Evolutionary conservation across 2,329 filamentous ascomycete species (phyloP).

Genomic region (Microascus cirrosus): DNA sequence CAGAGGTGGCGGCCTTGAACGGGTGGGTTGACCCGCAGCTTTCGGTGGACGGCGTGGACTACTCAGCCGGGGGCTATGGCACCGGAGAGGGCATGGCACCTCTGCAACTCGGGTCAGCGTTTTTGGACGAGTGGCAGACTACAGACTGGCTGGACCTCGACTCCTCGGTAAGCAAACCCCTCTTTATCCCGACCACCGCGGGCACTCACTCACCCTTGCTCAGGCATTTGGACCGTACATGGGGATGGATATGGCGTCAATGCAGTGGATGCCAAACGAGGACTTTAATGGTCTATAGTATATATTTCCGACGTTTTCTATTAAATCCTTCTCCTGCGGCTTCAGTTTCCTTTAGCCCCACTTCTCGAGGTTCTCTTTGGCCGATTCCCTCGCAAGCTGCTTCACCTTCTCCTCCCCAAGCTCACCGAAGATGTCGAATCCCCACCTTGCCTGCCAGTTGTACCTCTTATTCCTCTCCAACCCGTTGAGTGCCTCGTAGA

Average conservation of each 20-base stretch:
- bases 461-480: conserved; percentile 30
- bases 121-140: conserved; percentile 16
- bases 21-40: neutral
- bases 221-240: conserved; percentile 2
- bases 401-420: conserved; percentile 22
- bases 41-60: neutral
- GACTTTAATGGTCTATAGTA: neutral
- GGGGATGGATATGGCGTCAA: neutral
- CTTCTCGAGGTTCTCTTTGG: neutral
- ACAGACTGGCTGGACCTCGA: conserved; percentile 18
- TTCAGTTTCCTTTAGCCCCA: neutral
- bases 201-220: neutral
- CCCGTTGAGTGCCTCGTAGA: conserved; percentile 21
- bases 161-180: conserved; percentile 11
- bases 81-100: neutral
- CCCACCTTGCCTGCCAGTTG: conserved; percentile 29
- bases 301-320: neutral
- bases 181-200: neutral
- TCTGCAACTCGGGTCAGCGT: neutral
- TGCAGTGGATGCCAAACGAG: neutral
- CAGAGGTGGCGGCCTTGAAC: neutral
- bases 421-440: conserved; percentile 32
- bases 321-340: neutral
- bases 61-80: neutral
- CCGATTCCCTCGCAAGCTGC: conserved; percentile 2